Evolutionary conservation across 768 basidiomycete species (phyloP), one percentile per base, ranked within the genome.

Genomic region (Lactarius psammicola): DNA sequence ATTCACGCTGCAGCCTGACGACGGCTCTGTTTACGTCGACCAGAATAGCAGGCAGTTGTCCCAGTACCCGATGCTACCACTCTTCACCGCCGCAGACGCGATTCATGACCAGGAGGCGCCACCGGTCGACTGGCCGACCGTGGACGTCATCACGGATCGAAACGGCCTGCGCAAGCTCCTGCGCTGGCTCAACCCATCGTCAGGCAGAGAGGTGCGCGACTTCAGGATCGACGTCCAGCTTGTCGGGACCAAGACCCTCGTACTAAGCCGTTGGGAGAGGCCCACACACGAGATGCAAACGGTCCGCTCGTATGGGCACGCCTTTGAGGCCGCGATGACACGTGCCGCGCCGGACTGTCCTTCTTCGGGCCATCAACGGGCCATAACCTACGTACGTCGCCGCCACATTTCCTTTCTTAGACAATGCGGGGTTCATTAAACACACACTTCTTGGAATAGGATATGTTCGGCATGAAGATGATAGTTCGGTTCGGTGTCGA

Each of bases 191-290:
- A 62, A 20, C 26, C 65, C 65, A 0, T 59, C 65, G 0, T 17
- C 38, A 28, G 72, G 71, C 20, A 77, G 75, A 30, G 75, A 75
- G 11, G 66, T 71, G n/a, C 71, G 75, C 15, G 81, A 84, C 61
- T 93, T 92, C 71, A 78, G 90, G 23, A 88, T 93, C 67, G 89
- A 93, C 63, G 66, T 85, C 4, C 85, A 92, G 72, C 77, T 89
- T 20, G 81, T 79, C 0, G 88, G 89, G 0, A 70, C 70, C 20
- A 78, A 77, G 62, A 90, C 90, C 0, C 76, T 89, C 18, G 70
- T 92, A 31, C 76, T 91, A 70, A 85, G 83, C 62, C 77, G 90
- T 1, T 78, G 76, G 88, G 87, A 83, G 82, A 81, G 65, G 73
- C 75, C 66, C 64, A 74, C 13, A 71, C 65, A 61, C 3, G 70